A percentile compares a stretch with the other conserved stretches of the same genome.
phyloP scores from a whole-genome alignment of 2,329 filamentous ascomycete species.

The Trichothecium roseum region DNA sequence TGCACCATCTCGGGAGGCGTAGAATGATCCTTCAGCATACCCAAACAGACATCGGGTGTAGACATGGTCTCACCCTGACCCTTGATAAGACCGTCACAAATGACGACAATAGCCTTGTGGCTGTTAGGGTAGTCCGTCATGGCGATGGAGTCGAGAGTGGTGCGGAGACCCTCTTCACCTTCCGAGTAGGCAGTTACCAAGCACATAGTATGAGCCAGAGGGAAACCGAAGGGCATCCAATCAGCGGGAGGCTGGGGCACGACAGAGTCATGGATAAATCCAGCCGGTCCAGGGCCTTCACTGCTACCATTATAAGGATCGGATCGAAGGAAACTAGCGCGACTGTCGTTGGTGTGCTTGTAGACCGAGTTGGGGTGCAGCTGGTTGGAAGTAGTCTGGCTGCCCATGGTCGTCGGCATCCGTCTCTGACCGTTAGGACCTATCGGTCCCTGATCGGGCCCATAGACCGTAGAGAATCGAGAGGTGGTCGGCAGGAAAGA shows the following conservation, averaged over 20 bases:
- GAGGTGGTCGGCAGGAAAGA: constrained; percentile 93
- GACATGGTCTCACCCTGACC: constrained; percentile 79
- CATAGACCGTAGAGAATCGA: constrained; percentile 85
- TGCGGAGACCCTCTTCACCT: constrained; percentile 83
- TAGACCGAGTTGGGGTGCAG: constrained; percentile 66
- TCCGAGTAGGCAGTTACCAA: constrained; percentile 96
- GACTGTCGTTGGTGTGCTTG: constrained; percentile 51
- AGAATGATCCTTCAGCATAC: constrained; percentile 91
- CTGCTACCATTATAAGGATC: constrained; percentile 47
- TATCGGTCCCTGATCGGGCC: constrained; percentile 49
- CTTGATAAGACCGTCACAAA: constrained; percentile 97
- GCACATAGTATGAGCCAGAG: constrained; percentile 86
- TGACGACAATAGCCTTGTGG: constrained; percentile 91
- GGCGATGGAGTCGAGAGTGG: constrained; percentile 89
- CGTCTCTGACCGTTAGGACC: constrained; percentile 26
- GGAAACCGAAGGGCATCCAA: constrained; percentile 95
- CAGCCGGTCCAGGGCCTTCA: constrained; percentile 71
- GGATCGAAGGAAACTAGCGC: constrained; percentile 53
- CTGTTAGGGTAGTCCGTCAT: constrained; percentile 99
- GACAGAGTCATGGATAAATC: constrained; percentile 93
- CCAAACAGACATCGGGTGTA: constrained; percentile 80
- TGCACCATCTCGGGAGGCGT: constrained; percentile 72
- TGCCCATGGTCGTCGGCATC: constrained; percentile 88
- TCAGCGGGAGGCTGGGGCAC: constrained; percentile 93
- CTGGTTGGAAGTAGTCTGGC: constrained; percentile 66